Evolutionary conservation across 1,284 basidiomycete species (phyloP).

Genomic region (Trametes polyzona): DNA sequence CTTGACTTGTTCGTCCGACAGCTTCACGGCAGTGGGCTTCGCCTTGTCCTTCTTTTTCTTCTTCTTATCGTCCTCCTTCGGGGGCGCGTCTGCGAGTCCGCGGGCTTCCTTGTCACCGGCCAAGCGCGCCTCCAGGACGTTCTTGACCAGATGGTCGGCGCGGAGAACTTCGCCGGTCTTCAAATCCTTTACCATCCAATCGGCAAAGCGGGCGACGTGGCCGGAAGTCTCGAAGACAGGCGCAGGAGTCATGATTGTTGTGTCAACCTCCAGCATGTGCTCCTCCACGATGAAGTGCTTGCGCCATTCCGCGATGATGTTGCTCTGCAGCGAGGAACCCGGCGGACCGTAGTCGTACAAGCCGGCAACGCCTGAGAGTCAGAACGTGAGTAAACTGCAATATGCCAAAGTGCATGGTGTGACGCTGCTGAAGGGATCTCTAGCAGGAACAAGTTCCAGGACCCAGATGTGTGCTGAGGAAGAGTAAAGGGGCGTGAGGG

Average conservation of each 20-base stretch:
- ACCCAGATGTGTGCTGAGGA: too few species aligned
- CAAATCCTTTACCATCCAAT: constrained; percentile 99
- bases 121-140: constrained; percentile 88
- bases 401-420: background rate
- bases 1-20: constrained; percentile 76
- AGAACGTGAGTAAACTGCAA: background rate
- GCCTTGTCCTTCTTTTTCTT: constrained; percentile 83
- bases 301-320: constrained; percentile 97
- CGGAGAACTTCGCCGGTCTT: constrained; percentile 96
- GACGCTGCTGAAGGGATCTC: background rate
- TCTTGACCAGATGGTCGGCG: constrained; percentile 96
- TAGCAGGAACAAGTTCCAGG: too few species aligned
- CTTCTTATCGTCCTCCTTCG: constrained; percentile 65
- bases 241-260: constrained; percentile 95
- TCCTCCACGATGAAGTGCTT: constrained; percentile 99
- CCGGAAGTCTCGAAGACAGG: constrained; percentile 98
- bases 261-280: constrained; percentile 98
- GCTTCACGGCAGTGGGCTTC: constrained; percentile 77
- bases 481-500: too few species aligned
- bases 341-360: constrained; percentile 97
- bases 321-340: constrained; percentile 94
- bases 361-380: constrained; percentile 81
- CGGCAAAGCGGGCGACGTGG: constrained; percentile 97
- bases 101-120: constrained; percentile 95
- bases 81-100: constrained; percentile 59